Conservation (phyloP, 2,329 filamentous ascomycete species). For the Phialocephala subalpina region DNA sequence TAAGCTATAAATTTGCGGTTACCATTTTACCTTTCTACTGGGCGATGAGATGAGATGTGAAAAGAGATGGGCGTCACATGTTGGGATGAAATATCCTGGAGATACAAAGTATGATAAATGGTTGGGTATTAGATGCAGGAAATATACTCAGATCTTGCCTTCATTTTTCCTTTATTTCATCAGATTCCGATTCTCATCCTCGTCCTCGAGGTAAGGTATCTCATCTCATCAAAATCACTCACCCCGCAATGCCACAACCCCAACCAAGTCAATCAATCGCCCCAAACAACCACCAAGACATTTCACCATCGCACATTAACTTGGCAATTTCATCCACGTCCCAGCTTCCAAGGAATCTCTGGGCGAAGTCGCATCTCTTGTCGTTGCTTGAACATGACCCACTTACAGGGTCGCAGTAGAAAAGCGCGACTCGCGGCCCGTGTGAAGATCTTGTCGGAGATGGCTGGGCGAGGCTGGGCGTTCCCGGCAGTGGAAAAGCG, state of each 20-base stretch:
- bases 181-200: not conserved
- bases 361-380: not conserved
- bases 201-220: not conserved
- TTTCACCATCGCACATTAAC: not conserved
- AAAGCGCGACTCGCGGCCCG: not conserved
- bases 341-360: not conserved
- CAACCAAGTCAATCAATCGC: not conserved
- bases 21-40: not conserved
- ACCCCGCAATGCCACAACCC: not conserved
- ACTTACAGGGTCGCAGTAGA: not conserved
- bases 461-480: not conserved
- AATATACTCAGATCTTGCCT: not conserved
- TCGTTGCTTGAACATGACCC: not conserved
- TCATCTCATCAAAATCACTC: not conserved
- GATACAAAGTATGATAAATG: slow-evolving; percentile 2
- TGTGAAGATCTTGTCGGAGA: slow-evolving; percentile 4
- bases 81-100: not conserved
- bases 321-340: not conserved
- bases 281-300: not conserved
- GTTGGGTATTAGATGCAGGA: not conserved
- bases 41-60: not conserved
- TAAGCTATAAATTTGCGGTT: slow-evolving; percentile 1
- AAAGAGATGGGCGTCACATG: not conserved
- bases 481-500: not conserved
- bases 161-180: not conserved